Conservation (phyloP, 352 stramenopile genomes). For the Vaucheria bursata region DNA sequence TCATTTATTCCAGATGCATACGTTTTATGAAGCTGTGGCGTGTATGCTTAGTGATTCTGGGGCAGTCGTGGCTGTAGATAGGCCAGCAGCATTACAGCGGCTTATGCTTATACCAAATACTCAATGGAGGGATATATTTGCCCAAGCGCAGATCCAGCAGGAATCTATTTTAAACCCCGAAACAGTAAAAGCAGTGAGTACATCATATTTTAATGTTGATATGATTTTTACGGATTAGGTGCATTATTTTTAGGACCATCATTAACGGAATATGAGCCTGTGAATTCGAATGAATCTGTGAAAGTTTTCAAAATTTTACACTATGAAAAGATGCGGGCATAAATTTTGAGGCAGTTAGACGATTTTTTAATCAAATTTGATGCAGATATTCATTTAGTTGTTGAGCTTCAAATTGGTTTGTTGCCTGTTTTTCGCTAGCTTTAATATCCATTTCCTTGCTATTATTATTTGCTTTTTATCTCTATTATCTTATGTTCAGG, state of each 20-base stretch:
- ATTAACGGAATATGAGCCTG: too few relatives aligned
- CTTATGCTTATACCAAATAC: conserved; percentile 74
- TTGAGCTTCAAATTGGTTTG: too few relatives aligned
- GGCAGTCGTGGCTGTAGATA: conserved; percentile 63
- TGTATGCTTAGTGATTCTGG: conserved; percentile 70
- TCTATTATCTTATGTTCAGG: conserved; percentile 74
- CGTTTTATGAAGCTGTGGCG: conserved; percentile 96
- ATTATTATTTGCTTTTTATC: too few relatives aligned
- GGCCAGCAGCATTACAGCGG: conserved; percentile 75
- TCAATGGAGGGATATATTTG: conserved; percentile 63
- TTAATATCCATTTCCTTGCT: too few relatives aligned
- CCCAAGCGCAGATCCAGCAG: conserved; percentile 57
- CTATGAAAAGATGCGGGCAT: too few relatives aligned
- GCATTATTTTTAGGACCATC: not conserved
- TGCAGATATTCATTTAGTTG: too few relatives aligned
- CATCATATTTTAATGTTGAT: too few relatives aligned
- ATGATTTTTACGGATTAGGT: not conserved
- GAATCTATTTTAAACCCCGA: conserved; percentile 60
- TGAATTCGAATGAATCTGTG: too few relatives aligned
- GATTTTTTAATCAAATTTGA: too few relatives aligned
- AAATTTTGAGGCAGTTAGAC: too few relatives aligned
- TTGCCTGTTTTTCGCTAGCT: too few relatives aligned
- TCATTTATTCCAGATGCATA: conserved; percentile 66
- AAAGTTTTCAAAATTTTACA: too few relatives aligned
- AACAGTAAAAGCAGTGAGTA: conserved; percentile 60